phyloP scores from a whole-genome alignment of 1,284 basidiomycete species.

The Pyrrhoderma noxium region DNA sequence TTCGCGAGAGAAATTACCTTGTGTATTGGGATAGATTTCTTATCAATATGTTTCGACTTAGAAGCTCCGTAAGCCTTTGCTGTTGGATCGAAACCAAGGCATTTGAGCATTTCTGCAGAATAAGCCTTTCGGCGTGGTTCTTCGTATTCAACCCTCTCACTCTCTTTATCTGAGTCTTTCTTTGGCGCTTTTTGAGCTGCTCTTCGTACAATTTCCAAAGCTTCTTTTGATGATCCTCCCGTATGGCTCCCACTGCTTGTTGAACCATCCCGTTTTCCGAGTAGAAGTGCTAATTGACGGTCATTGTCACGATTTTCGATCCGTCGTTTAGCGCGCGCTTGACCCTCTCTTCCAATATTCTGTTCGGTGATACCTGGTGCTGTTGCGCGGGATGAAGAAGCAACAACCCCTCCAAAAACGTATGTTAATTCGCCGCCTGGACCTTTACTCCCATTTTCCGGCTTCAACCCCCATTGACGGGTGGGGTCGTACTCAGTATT shows the following conservation, averaged over 20 bases:
- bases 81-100: constrained; percentile 69
- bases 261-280: constrained; percentile 30
- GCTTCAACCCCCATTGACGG: constrained; percentile 64
- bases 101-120: constrained; percentile 55
- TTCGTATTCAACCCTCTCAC: constrained; percentile 11
- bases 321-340: constrained; percentile 46
- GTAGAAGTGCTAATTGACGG: constrained; percentile 43
- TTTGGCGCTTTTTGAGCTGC: constrained; percentile 15
- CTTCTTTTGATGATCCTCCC: constrained; percentile 19
- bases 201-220: constrained; percentile 23
- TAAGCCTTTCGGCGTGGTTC: constrained; percentile 40
- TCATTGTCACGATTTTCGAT: neutral
- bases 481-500: constrained; percentile 48
- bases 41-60: neutral
- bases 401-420: constrained; percentile 68
- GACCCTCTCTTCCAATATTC: constrained; percentile 65
- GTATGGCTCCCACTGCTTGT: constrained; percentile 18
- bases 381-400: constrained; percentile 35
- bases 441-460: constrained; percentile 35
- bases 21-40: neutral
- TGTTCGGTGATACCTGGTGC: constrained; percentile 37
- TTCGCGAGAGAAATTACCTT: too few species aligned
- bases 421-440: constrained; percentile 56
- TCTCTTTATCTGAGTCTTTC: constrained; percentile 21
- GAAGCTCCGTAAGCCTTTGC: constrained; percentile 36